Percentiles rank a stretch among this genome's conserved stretches.
Conservation (phyloP, 805 yeast species). For the Candida oleophila region DNA sequence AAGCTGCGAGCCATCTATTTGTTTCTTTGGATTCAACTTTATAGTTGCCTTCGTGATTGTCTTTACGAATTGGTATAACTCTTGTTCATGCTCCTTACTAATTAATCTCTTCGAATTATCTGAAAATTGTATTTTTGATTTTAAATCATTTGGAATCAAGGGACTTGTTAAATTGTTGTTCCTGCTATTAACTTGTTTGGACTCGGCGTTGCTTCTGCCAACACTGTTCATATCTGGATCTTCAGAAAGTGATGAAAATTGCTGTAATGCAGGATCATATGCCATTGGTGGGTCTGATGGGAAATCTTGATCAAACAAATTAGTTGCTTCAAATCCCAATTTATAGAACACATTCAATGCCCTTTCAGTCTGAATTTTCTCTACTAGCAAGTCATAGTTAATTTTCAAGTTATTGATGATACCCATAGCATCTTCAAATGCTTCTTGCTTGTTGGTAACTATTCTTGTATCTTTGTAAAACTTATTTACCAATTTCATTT, state of each 20-base stretch:
- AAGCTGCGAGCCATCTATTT: constrained; percentile 4
- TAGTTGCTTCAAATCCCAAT: constrained; percentile 9
- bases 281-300: background rate
- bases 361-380: constrained; percentile 7
- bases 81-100: constrained; percentile 7
- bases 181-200: background rate
- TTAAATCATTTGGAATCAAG: constrained; percentile 9
- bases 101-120: constrained; percentile 8
- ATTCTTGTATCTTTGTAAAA: constrained; percentile 9
- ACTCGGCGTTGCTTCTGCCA: background rate
- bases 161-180: constrained; percentile 6
- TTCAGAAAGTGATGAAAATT: background rate
- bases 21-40: constrained; percentile 4
- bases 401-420: constrained; percentile 8
- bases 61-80: constrained; percentile 6
- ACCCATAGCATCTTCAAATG: constrained; percentile 7
- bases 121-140: constrained; percentile 8
- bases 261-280: background rate
- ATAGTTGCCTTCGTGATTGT: constrained; percentile 4
- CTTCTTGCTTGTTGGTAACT: background rate
- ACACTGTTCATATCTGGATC: background rate
- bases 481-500: constrained; percentile 11
- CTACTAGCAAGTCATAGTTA: constrained; percentile 10
- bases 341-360: constrained; percentile 6
- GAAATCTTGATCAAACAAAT: constrained; percentile 3